Conservation (phyloP, 345 rosid species). For the Noccaea bulbosa region DNA sequence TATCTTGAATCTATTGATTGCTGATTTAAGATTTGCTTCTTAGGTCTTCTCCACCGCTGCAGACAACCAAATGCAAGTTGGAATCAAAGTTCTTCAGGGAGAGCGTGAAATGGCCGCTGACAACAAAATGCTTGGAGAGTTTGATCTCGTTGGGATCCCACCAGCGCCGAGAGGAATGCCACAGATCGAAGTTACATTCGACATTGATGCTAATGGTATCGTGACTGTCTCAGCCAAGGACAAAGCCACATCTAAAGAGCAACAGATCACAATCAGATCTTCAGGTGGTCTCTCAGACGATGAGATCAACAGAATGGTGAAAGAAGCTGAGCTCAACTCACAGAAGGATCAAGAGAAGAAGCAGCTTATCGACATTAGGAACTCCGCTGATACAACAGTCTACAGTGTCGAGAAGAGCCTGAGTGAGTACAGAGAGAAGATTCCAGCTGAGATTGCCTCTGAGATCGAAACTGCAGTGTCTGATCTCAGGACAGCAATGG, state of each 20-base stretch:
- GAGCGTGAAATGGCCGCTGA: constrained; percentile 57
- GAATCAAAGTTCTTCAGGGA: constrained; percentile 56
- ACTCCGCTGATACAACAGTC: constrained; percentile 50
- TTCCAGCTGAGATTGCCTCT: constrained; percentile 49
- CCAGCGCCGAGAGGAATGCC: constrained; percentile 55
- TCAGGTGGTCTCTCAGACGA: constrained; percentile 55
- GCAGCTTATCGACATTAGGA: constrained; percentile 49
- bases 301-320: constrained; percentile 57
- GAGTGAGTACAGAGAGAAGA: constrained; percentile 56
- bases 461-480: constrained; percentile 55
- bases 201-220: constrained; percentile 58
- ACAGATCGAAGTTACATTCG: constrained; percentile 55
- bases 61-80: constrained; percentile 55
- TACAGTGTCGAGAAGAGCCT: constrained; percentile 58
- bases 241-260: constrained; percentile 51
- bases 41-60: constrained; percentile 60
- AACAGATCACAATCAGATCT: constrained; percentile 55
- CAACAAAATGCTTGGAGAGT: constrained; percentile 57
- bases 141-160: constrained; percentile 54
- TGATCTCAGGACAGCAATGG: constrained; percentile 51
- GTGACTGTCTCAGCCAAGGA: constrained; percentile 57
- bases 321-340: constrained; percentile 54
- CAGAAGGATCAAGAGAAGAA: constrained; percentile 56
- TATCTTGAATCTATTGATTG: not conserved
- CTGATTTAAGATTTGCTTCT: constrained; percentile 27